Evolutionary conservation across 768 basidiomycete species (phyloP).

Genomic region (Phanerochaete carnosa): DNA sequence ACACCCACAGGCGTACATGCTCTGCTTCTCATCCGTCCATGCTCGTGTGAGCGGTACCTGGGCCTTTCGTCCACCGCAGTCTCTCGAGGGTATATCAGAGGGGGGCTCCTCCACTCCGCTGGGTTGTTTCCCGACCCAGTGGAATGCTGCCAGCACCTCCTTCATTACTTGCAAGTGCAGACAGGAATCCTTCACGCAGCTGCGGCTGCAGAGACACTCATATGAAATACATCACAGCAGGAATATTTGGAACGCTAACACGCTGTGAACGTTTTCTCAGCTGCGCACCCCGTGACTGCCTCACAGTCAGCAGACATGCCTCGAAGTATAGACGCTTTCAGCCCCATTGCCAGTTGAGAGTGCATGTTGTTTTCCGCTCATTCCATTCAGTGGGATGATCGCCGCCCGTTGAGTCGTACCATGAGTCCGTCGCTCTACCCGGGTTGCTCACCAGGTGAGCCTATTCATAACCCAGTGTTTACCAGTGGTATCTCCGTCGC

Average conservation of each 20-base stretch:
- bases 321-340: not conserved
- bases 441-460: not conserved
- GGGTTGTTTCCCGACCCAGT: not conserved
- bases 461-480: not conserved
- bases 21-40: not conserved
- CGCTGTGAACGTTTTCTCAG: not conserved
- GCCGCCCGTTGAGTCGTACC: not conserved
- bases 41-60: constrained; percentile 1
- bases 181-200: not conserved
- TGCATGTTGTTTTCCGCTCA: not conserved
- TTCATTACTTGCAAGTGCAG: not conserved
- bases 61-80: not conserved
- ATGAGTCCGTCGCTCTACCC: not conserved
- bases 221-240: not conserved
- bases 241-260: not conserved
- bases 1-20: not conserved
- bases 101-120: not conserved
- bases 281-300: not conserved
- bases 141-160: not conserved
- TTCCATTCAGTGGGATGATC: not conserved
- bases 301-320: not conserved
- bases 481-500: not conserved
- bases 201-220: not conserved
- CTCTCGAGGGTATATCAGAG: not conserved
- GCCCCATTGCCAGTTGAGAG: not conserved